Evolutionary conservation across 2,329 filamentous ascomycete genomes (phyloP).

Genomic region (Diaporthe australafricana): DNA sequence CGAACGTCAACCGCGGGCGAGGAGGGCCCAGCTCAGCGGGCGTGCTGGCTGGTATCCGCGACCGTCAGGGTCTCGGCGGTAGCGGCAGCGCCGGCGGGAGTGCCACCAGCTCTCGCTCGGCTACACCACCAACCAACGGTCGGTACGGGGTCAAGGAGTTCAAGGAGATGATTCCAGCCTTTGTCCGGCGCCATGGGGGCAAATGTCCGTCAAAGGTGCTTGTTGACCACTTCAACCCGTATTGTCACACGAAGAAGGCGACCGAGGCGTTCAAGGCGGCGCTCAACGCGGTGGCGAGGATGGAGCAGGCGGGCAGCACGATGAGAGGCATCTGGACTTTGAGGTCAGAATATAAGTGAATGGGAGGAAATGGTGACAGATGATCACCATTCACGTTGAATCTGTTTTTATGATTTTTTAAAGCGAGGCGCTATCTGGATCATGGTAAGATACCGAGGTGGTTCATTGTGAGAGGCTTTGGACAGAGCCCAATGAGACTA

Average conservation of each 20-base stretch:
- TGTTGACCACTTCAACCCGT: conserved; percentile 89
- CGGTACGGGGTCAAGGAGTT: conserved; percentile 70
- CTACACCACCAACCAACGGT: conserved; percentile 50
- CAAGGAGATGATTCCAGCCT: conserved; percentile 79
- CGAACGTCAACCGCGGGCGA: conserved; percentile 57
- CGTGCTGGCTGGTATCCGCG: conserved; percentile 68
- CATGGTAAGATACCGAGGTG: not conserved
- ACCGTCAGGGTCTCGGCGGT: conserved; percentile 64
- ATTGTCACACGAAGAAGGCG: conserved; percentile 76
- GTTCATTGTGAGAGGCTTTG: not conserved
- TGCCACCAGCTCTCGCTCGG: conserved; percentile 55
- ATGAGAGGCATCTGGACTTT: conserved; percentile 67
- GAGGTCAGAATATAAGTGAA: conserved; percentile 48
- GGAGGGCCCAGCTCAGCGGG: conserved; percentile 65
- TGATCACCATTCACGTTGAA: no score
- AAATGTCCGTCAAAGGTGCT: conserved; percentile 85
- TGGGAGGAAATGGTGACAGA: no score
- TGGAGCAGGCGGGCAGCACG: conserved; percentile 69
- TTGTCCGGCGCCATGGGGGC: conserved; percentile 82
- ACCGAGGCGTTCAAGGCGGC: conserved; percentile 86
- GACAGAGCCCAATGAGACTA: not conserved
- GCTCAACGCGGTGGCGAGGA: conserved; percentile 78
- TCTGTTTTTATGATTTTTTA: not conserved
- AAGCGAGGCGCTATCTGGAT: conserved; percentile 13
- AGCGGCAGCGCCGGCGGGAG: conserved; percentile 48